Evolutionary conservation across 1,139 yeast genomes (phyloP).

Genomic region (Pichia sp.): DNA sequence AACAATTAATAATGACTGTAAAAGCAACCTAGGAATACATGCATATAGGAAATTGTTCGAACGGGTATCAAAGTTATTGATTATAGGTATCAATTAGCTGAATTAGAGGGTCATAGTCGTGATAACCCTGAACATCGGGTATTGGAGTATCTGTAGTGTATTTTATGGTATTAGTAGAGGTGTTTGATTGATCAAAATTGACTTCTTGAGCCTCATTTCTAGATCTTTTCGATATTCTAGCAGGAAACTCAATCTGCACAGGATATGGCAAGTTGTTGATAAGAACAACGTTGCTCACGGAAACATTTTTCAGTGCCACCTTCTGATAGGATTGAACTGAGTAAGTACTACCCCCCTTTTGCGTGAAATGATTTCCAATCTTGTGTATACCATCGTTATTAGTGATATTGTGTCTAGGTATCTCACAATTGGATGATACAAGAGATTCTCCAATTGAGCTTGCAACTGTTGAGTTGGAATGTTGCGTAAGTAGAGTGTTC

Average conservation of each 20-base stretch:
- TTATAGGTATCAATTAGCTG: conserved; percentile 7
- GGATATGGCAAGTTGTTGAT: conserved; percentile 25
- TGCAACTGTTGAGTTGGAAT: conserved; percentile 1
- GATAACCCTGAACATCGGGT: neutral
- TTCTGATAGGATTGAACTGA: conserved; percentile 6
- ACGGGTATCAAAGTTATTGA: neutral
- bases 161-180: too few relatives aligned
- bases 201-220: neutral
- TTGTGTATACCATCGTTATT: neutral
- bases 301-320: conserved; percentile 6
- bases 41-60: neutral
- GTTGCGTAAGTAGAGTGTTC: conserved; percentile 5
- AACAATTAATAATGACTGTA: neutral
- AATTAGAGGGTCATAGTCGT: conserved; percentile 4
- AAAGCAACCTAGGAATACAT: neutral
- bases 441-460: neutral
- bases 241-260: conserved; percentile 20
- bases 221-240: conserved; percentile 17
- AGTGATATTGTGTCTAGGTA: too few relatives aligned
- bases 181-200: neutral
- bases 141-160: neutral
- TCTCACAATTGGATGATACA: neutral
- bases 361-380: neutral
- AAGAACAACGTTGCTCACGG: conserved; percentile 16
- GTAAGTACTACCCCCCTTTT: too few relatives aligned